Base-by-base conservation (phyloP, 495 filamentous ascomycete species). In the Lasiosphaeris hirsuta region DNA sequence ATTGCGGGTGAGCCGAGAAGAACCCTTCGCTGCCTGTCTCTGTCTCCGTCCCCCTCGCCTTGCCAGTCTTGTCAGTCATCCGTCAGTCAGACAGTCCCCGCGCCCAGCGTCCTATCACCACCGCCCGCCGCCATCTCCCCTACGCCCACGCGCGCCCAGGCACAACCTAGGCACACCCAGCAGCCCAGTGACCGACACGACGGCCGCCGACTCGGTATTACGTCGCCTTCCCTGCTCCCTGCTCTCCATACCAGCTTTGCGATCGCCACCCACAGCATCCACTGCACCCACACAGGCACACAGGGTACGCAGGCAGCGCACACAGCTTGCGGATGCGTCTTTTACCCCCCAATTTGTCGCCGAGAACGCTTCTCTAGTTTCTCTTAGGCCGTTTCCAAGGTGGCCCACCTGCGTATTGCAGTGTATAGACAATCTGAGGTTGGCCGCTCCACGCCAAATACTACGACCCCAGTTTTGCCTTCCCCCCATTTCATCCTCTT, bases 271-370 rank as follows among this genome's bases (percentile, higher is more conserved):
- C 23, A 30, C 23, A 30, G 23, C 23, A 30, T 30, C 23, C 23
- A 30, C 23, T 5, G 23, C 23, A 30, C 23, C 23, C 23, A 30
- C 23, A 30, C 23, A 30, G 23, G 23, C 23, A 30, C 23, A 30
- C 23, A 30, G 23, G 23, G 23, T 5, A 30, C 23, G 23, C 23
- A 5, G 23, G 23, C 23, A 30, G 23, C 23, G 23, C 23, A 30
- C 23, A 30, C 23, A 14, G 10, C 35, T 46, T n/a, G 37, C 48
- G 51, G 47, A 34, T 33, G 46, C 17, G 35, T 48, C 46, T 60
- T 56, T 60, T 67, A 63, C 68, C 65, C 68, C 65, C 66, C 63
- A 68, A 58, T 58, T 54, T 46, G 51, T 42, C 67, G 59, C 63
- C 65, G 63, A 66, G 65, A 61, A 68, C 63, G 53, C 61, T 61